These are phyloP conservation scores for Mrakia blollopis DNA, from an alignment of 768 basidiomycete species.

Conservation along the genomic window DNA sequence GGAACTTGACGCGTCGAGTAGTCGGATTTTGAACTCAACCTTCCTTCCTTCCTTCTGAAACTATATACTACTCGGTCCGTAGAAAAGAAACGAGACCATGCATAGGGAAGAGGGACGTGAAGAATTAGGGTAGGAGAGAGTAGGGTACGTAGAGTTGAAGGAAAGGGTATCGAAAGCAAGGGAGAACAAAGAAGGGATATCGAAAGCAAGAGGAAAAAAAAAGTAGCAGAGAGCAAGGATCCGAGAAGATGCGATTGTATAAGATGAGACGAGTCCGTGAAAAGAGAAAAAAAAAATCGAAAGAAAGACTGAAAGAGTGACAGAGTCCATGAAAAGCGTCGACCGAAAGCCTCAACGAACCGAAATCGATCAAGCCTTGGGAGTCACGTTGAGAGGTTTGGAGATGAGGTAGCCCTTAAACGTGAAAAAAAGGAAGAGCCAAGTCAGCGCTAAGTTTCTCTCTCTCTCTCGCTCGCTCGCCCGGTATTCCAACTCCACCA, in stretches of 20 bases:
- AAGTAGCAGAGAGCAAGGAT: neutral
- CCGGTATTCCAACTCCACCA: neutral
- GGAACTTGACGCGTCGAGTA: too few species aligned
- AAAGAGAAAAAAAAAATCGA: neutral
- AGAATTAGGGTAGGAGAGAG: neutral
- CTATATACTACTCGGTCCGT: too few species aligned
- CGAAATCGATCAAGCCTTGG: slow-evolving; percentile 17
- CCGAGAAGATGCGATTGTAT: neutral
- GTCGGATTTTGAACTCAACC: too few species aligned
- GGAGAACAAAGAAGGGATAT: neutral
- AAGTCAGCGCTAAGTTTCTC: neutral
- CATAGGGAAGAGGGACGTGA: neutral
- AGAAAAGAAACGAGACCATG: neutral
- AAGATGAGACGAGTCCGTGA: neutral
- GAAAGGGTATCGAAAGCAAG: slow-evolving; percentile 1
- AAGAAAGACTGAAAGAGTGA: neutral
- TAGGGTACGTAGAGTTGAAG: too few species aligned
- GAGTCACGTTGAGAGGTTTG: slow-evolving; percentile 19
- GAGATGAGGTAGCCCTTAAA: slow-evolving; percentile 30
- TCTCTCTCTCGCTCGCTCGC: too few species aligned
- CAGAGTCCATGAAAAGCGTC: too few species aligned
- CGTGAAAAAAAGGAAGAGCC: neutral
- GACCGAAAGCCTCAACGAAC: too few species aligned
- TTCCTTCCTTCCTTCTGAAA: too few species aligned
- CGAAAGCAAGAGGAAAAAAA: neutral